Evolutionary conservation across 192 early-diverging fungal species (phyloP).

Genomic region (Podila minutissima): DNA sequence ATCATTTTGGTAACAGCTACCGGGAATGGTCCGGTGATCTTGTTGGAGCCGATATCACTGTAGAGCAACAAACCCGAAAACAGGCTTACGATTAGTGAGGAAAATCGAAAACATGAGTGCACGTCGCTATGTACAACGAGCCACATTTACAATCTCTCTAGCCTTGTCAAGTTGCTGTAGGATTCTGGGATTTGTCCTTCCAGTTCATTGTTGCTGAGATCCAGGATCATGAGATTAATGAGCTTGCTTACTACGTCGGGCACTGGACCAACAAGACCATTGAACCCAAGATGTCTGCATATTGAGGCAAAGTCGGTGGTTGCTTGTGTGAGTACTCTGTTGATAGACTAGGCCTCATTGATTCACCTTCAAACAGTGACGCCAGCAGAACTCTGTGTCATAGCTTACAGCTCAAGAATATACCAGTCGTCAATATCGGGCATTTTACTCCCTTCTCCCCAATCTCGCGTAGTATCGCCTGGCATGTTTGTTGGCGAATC

Average conservation of each 20-base stretch:
- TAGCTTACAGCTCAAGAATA: constrained; percentile 30
- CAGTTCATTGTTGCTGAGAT: constrained; percentile 36
- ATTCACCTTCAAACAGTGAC: neutral
- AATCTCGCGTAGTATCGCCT: neutral
- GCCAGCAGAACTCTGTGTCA: neutral
- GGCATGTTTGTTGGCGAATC: neutral
- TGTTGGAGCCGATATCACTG: constrained; percentile 37
- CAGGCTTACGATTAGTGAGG: neutral
- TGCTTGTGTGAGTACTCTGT: too few relatives aligned
- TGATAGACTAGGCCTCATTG: neutral
- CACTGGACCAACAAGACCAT: constrained; percentile 25
- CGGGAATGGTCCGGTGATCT: constrained; percentile 25
- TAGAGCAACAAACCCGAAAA: neutral
- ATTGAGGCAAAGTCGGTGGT: neutral
- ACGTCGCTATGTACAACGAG: neutral
- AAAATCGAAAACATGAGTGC: neutral
- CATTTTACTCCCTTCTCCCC: neutral
- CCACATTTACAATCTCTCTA: constrained; percentile 17
- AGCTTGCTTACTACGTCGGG: constrained; percentile 13
- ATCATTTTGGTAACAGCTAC: constrained; percentile 22
- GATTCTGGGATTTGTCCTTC: constrained; percentile 31
- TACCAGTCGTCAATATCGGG: constrained; percentile 28
- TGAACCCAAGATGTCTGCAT: constrained; percentile 29
- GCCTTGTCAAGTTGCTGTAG: constrained; percentile 14
- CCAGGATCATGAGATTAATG: constrained; percentile 22